Percentiles rank a stretch among this genome's conserved stretches.
phyloP scores from a whole-genome alignment of 805 yeast species.

The Debaryomyces hansenii region DNA sequence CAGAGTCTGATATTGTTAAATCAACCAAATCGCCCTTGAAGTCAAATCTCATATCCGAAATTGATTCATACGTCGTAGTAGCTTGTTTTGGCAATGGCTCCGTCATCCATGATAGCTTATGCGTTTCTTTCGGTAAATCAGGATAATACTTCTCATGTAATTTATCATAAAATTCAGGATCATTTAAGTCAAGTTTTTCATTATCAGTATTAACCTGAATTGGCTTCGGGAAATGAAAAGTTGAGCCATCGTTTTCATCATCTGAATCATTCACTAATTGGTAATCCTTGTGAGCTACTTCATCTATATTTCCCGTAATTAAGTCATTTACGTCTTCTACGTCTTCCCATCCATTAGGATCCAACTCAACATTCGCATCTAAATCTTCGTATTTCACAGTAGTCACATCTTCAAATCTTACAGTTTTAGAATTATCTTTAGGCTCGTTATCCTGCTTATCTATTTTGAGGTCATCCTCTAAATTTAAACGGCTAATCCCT shows the following conservation, averaged over 20 bases:
- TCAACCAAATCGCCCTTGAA: constrained; percentile 77
- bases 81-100: constrained; percentile 50
- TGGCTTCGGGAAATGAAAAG: constrained; percentile 70
- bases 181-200: constrained; percentile 59
- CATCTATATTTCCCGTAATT: constrained; percentile 44
- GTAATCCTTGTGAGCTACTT: constrained; percentile 42
- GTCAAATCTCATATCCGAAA: constrained; percentile 80
- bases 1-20: constrained; percentile 29
- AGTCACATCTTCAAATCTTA: constrained; percentile 31
- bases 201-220: constrained; percentile 18
- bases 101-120: constrained; percentile 90
- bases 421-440: constrained; percentile 21
- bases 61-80: constrained; percentile 48
- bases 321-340: constrained; percentile 50
- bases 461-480: constrained; percentile 10
- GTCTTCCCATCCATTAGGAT: constrained; percentile 50
- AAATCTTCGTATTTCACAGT: constrained; percentile 29
- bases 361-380: constrained; percentile 20
- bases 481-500: constrained; percentile 24
- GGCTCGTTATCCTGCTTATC: constrained; percentile 2
- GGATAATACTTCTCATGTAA: constrained; percentile 87
- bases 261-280: constrained; percentile 38
- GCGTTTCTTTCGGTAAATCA: constrained; percentile 79
- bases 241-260: constrained; percentile 41
- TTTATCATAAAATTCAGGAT: constrained; percentile 75